phyloP scores from a whole-genome alignment of 768 basidiomycete species.

The Tricholoma terreum region DNA sequence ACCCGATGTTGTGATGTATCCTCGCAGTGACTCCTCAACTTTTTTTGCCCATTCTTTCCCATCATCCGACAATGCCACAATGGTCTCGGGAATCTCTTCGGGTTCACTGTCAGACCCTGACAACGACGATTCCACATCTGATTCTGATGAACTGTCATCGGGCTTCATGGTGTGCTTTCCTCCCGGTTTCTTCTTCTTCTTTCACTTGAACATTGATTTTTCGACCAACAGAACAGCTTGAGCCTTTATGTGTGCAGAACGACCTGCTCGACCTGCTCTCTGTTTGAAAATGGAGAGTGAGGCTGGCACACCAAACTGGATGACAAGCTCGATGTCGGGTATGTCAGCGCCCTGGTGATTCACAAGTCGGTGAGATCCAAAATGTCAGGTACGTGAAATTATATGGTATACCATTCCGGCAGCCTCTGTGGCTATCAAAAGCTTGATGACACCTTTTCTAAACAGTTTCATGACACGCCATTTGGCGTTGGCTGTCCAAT shows the following conservation, averaged over 20 bases:
- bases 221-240: constrained; percentile 26
- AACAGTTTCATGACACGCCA: constrained; percentile 23
- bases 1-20: too few species aligned
- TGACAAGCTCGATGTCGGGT: constrained; percentile 31
- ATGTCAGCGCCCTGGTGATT: constrained; percentile 30
- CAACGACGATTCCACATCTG: not conserved
- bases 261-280: constrained; percentile 27
- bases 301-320: constrained; percentile 32
- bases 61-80: too few species aligned
- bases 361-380: not conserved
- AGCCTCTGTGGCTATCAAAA: constrained; percentile 33
- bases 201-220: constrained; percentile 26
- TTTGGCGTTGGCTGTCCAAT: constrained; percentile 17
- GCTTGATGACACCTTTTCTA: constrained; percentile 16
- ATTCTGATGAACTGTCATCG: not conserved
- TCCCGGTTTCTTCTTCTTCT: constrained; percentile 9
- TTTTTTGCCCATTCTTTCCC: too few species aligned
- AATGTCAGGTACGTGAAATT: not conserved
- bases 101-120: too few species aligned
- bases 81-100: too few species aligned
- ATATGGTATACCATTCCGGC: constrained; percentile 26
- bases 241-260: constrained; percentile 17
- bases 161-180: not conserved
- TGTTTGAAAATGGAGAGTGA: constrained; percentile 34
- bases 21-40: too few species aligned